A percentile compares a stretch with the other conserved stretches of the same genome.
Evolutionary conservation across 768 basidiomycete genomes (phyloP).

Genomic region (Lanmaoa pseudosensibilis): DNA sequence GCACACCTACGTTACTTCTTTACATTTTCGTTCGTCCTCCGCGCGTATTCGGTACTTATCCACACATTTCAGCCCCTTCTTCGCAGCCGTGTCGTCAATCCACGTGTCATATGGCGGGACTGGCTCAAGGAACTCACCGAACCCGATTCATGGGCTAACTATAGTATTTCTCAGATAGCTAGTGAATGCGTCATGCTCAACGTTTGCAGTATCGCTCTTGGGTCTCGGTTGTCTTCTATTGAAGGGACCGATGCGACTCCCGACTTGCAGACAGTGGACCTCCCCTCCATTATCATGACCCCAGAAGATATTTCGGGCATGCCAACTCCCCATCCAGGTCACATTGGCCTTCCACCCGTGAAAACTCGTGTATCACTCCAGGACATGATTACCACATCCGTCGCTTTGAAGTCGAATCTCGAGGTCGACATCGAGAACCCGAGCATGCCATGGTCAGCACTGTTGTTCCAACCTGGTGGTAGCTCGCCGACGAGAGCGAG

Average conservation of each 20-base stretch:
- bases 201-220: slow-evolving; percentile 55
- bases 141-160: slow-evolving; percentile 65
- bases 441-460: slow-evolving; percentile 49
- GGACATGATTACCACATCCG: slow-evolving; percentile 71
- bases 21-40: background rate
- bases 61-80: slow-evolving; percentile 53
- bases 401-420: slow-evolving; percentile 69
- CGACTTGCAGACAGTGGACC: slow-evolving; percentile 1
- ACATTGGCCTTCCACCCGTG: slow-evolving; percentile 35
- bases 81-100: slow-evolving; percentile 72
- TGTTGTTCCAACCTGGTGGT: slow-evolving; percentile 40
- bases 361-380: slow-evolving; percentile 57
- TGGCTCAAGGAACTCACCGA: slow-evolving; percentile 61
- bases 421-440: slow-evolving; percentile 61
- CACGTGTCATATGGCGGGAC: slow-evolving; percentile 67
- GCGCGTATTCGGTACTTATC: slow-evolving; percentile 1
- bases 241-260: slow-evolving; percentile 2
- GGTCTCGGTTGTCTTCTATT: slow-evolving; percentile 29
- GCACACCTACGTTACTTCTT: slow-evolving; percentile 12
- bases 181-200: slow-evolving; percentile 72
- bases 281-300: slow-evolving; percentile 12
- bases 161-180: slow-evolving; percentile 59
- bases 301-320: slow-evolving; percentile 24
- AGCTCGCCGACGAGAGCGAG: slow-evolving; percentile 28
- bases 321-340: slow-evolving; percentile 34